A percentile compares a stretch with the other conserved stretches of the same genome.
Evolutionary conservation across 345 rosid genomes (phyloP).

Genomic region (Syzygium aromaticum): DNA sequence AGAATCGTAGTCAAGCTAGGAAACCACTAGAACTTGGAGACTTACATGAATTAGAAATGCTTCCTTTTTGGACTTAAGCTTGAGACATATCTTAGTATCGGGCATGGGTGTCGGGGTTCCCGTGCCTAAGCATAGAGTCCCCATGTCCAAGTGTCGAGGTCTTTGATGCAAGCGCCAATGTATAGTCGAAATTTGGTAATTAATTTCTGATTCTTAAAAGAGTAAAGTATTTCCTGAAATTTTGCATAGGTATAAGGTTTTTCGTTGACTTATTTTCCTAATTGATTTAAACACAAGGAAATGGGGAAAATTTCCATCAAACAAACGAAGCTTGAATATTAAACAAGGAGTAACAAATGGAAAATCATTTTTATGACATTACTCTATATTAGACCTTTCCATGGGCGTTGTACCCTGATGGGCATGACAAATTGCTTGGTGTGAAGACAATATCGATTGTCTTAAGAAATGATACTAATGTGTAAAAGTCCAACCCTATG

Average conservation of each 20-base stretch:
- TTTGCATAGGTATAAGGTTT: background rate
- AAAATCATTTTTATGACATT: background rate
- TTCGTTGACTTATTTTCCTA: background rate
- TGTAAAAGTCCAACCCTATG: background rate
- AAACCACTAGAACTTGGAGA: background rate
- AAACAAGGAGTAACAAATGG: background rate
- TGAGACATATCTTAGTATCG: background rate
- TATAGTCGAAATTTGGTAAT: background rate
- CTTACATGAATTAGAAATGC: background rate
- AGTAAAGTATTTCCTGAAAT: background rate
- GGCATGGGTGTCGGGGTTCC: background rate
- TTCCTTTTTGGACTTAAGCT: background rate
- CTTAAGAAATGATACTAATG: background rate
- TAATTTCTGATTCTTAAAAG: background rate
- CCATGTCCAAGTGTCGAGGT: background rate
- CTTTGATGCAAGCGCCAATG: background rate
- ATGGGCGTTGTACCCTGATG: background rate
- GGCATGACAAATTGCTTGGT: background rate
- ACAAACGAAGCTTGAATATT: background rate
- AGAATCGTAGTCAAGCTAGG: background rate
- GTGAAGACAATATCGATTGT: background rate
- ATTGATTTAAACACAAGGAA: background rate
- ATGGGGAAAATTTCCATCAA: background rate
- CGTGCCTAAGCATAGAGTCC: background rate
- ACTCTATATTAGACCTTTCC: background rate